phyloP scores from a whole-genome alignment of 768 basidiomycete species.

The Collybia nuda region DNA sequence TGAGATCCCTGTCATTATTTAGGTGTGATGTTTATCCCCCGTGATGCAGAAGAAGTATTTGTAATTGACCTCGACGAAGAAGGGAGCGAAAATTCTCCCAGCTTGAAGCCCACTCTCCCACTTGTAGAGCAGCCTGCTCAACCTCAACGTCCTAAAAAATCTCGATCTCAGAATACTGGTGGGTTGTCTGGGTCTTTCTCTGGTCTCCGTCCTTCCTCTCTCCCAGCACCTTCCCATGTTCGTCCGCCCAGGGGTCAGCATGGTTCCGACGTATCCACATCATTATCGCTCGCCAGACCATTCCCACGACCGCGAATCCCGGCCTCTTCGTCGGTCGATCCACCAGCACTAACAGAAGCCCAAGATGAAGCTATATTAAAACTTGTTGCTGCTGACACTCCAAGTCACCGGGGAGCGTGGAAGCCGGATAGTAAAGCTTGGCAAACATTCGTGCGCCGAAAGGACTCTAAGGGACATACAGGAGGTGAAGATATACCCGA shows the following conservation, averaged over 20 bases:
- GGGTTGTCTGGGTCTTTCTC: slow-evolving; percentile 59
- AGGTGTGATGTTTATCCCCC: not conserved
- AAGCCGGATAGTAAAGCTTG: slow-evolving; percentile 62
- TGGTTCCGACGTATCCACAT: slow-evolving; percentile 36
- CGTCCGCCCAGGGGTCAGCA: slow-evolving; percentile 42
- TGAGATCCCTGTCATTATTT: slow-evolving; percentile 22
- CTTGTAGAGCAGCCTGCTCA: slow-evolving; percentile 40
- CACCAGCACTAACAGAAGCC: slow-evolving; percentile 5
- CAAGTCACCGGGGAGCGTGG: slow-evolving; percentile 75
- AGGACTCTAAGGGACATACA: slow-evolving; percentile 20
- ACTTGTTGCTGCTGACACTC: slow-evolving; percentile 67
- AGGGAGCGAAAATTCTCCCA: slow-evolving; percentile 27
- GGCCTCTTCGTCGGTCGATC: slow-evolving; percentile 7
- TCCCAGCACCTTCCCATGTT: slow-evolving; percentile 65
- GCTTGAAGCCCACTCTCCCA: slow-evolving; percentile 34
- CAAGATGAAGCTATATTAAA: slow-evolving; percentile 54
- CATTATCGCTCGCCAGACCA: slow-evolving; percentile 27
- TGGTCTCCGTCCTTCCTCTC: slow-evolving; percentile 61
- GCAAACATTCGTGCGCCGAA: slow-evolving; percentile 53
- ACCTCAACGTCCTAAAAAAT: slow-evolving; percentile 28
- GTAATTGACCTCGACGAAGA: slow-evolving; percentile 65
- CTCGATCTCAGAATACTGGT: slow-evolving; percentile 29
- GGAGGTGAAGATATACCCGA: slow-evolving; percentile 22
- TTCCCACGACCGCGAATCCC: slow-evolving; percentile 8
- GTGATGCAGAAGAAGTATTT: slow-evolving; percentile 60